These are phyloP conservation scores for Trichosporon asahii DNA, from an alignment of 1,284 basidiomycete species.

Conservation along the genomic window DNA sequence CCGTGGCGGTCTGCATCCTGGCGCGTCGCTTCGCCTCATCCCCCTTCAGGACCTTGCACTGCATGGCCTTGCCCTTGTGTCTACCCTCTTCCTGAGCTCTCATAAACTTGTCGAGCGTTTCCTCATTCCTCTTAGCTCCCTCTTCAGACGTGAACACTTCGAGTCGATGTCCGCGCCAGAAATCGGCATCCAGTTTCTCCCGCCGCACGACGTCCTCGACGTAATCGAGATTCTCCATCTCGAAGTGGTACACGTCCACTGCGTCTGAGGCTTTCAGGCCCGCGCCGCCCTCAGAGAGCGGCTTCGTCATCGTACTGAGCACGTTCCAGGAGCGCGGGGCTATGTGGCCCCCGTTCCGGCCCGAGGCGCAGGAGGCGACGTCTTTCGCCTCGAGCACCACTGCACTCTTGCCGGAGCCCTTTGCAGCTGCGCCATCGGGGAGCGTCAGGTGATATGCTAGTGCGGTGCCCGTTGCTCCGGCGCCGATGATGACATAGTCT, in stretches of 20 bases:
- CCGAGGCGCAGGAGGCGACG: constrained; percentile 40
- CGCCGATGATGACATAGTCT: constrained; percentile 34
- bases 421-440: constrained; percentile 23
- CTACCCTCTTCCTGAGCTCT: neutral
- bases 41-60: neutral
- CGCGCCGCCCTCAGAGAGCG: constrained; percentile 35
- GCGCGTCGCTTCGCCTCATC: constrained; percentile 12
- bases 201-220: constrained; percentile 58
- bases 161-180: constrained; percentile 32
- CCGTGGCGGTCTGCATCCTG: constrained; percentile 5
- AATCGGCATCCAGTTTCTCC: constrained; percentile 33
- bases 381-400: constrained; percentile 45
- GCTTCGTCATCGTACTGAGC: constrained; percentile 23
- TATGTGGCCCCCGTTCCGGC: constrained; percentile 47
- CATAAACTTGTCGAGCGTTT: neutral
- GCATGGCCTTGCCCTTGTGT: neutral
- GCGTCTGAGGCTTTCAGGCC: constrained; percentile 47
- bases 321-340: constrained; percentile 33
- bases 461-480: constrained; percentile 26
- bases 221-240: constrained; percentile 67
- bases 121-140: neutral
- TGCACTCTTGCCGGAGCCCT: constrained; percentile 34
- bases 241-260: constrained; percentile 57
- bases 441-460: constrained; percentile 40
- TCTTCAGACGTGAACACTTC: constrained; percentile 22